phyloP scores from a whole-genome alignment of 2,329 filamentous ascomycete species.

The Aspergillus sp. region DNA sequence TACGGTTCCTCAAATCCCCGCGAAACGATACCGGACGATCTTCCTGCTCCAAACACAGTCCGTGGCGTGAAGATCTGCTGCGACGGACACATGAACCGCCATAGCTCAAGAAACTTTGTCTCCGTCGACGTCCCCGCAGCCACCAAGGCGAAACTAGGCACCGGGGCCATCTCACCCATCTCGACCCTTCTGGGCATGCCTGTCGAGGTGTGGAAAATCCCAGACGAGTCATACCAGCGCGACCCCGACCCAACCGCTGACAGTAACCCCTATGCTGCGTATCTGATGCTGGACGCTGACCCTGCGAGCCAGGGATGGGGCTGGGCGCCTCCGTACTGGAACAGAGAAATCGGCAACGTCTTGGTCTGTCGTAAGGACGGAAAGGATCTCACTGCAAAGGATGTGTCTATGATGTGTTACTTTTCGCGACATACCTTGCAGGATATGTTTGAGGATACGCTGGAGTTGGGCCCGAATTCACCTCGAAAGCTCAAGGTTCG shows the following conservation, averaged over 20 bases:
- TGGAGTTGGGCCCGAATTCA: no score
- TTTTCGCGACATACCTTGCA: no score
- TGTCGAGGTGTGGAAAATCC: slow-evolving; percentile 4
- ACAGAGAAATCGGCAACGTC: neutral
- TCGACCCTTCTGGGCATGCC: slow-evolving; percentile 5
- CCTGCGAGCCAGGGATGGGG: slow-evolving; percentile 2
- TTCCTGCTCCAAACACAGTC: neutral
- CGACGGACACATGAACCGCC: slow-evolving; percentile 1
- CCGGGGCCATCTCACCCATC: slow-evolving; percentile 1
- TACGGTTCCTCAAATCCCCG: neutral
- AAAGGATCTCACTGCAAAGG: no score
- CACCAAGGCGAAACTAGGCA: neutral
- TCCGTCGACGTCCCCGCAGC: neutral
- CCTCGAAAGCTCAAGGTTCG: no score
- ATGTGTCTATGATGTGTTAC: no score
- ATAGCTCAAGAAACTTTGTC: slow-evolving; percentile 1
- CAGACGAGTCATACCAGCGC: neutral
- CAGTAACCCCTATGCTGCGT: slow-evolving; percentile 2
- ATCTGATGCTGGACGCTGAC: slow-evolving; percentile 5
- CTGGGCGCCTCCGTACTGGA: slow-evolving; percentile 5
- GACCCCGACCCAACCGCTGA: neutral
- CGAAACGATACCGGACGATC: neutral
- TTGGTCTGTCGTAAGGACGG: no score
- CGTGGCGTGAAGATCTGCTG: slow-evolving; percentile 3
- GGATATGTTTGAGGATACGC: no score